Evolutionary conservation across 1,139 yeast species (phyloP).

Genomic region (Suhomyces coccinellae): DNA sequence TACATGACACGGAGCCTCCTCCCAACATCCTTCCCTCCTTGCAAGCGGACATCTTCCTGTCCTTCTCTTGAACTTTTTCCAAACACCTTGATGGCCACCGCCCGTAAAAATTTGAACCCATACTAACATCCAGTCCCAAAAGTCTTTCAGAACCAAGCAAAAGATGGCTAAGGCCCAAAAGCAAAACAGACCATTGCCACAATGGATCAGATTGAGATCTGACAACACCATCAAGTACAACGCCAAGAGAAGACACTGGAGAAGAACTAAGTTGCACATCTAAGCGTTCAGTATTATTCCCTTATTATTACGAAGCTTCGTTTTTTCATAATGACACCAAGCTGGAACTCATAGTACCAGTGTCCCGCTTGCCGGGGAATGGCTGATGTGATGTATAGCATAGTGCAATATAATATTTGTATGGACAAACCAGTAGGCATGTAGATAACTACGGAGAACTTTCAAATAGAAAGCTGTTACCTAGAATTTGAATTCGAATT

Average conservation of each 20-base stretch:
- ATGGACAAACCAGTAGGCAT: conserved; percentile 4
- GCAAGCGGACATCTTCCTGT: background rate
- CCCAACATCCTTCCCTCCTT: no score
- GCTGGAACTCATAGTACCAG: conserved; percentile 10
- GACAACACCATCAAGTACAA: conserved; percentile 97
- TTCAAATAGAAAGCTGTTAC: no score
- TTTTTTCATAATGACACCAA: conserved; percentile 9
- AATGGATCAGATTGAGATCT: conserved; percentile 99
- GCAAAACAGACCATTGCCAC: conserved; percentile 99
- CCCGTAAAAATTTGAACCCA: background rate
- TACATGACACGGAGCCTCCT: no score
- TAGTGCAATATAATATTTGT: conserved; percentile 13
- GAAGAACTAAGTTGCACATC: conserved; percentile 99
- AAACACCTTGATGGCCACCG: background rate
- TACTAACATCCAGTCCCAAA: conserved; percentile 70
- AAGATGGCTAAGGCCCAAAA: conserved; percentile 99
- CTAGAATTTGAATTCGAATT: background rate
- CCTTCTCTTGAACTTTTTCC: background rate
- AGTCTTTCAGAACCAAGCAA: conserved; percentile 97
- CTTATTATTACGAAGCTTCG: conserved; percentile 13
- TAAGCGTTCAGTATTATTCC: conserved; percentile 43
- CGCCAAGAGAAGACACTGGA: conserved; percentile 99
- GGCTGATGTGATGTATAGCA: conserved; percentile 13
- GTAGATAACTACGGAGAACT: no score
- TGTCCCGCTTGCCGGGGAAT: conserved; percentile 5